Percentiles rank a stretch among this genome's conserved stretches.
Evolutionary conservation across 73 alveolate genomes (phyloP).

Genomic region (Tetrahymena thermophila): DNA sequence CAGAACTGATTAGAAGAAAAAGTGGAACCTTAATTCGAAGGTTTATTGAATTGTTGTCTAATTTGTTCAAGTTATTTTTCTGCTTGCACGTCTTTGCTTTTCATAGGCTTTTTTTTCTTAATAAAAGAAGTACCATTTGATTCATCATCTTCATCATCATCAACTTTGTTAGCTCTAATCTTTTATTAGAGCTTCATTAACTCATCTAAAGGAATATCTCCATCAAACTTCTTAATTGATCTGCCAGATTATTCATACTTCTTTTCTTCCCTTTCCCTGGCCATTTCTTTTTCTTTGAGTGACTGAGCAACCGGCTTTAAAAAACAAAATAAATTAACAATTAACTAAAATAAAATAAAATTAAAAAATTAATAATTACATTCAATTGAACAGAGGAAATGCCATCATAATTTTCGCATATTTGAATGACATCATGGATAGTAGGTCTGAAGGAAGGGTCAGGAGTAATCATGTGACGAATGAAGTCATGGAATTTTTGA

Average conservation of each 20-base stretch:
- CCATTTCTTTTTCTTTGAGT: constrained; percentile 11
- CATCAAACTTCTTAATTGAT: constrained; percentile 28
- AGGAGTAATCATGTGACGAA: constrained; percentile 84
- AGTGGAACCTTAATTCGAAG: neutral
- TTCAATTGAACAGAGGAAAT: constrained; percentile 15
- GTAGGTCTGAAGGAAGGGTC: constrained; percentile 85
- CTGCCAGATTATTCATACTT: constrained; percentile 7
- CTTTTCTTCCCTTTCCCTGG: constrained; percentile 23
- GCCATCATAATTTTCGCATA: constrained; percentile 60
- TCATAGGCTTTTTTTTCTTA: neutral
- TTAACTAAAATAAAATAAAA: neutral
- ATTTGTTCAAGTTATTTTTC: neutral
- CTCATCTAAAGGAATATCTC: constrained; percentile 33
- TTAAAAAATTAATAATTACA: neutral
- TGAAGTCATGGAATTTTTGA: constrained; percentile 77
- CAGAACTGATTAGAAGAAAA: neutral
- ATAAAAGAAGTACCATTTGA: neutral
- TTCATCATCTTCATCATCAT: neutral
- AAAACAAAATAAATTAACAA: neutral
- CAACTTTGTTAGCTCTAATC: neutral
- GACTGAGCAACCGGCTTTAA: constrained; percentile 12
- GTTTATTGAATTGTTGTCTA: neutral
- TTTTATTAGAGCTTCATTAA: constrained; percentile 10
- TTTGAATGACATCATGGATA: constrained; percentile 50
- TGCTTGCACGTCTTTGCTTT: neutral